Evolutionary conservation across 148 eudicot genomes (phyloP).

Genomic region (Spergularia marina): DNA sequence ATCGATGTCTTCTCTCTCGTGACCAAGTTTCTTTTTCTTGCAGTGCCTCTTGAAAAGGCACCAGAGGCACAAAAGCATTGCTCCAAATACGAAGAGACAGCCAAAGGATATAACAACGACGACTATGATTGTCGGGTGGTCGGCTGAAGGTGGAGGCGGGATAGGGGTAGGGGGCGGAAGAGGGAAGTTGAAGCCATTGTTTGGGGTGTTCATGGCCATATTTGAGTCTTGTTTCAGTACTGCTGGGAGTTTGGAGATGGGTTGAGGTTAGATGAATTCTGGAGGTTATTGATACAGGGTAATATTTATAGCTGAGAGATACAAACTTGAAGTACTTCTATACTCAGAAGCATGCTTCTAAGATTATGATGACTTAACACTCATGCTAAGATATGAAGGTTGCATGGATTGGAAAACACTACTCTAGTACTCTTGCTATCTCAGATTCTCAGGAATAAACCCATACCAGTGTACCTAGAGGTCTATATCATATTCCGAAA

Average conservation of each 20-base stretch:
- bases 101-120: slow-evolving; percentile 32
- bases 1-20: slow-evolving; percentile 29
- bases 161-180: slow-evolving; percentile 9
- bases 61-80: slow-evolving; percentile 25
- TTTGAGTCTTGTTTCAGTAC: background rate
- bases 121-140: slow-evolving; percentile 27
- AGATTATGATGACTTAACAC: slow-evolving; percentile 31
- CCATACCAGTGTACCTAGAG: background rate
- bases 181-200: background rate
- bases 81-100: slow-evolving; percentile 25
- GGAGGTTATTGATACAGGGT: background rate
- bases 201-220: slow-evolving; percentile 26
- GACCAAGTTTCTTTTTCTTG: slow-evolving; percentile 21
- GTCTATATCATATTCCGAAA: no score
- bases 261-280: background rate
- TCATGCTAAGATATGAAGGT: slow-evolving; percentile 31
- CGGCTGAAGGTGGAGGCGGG: slow-evolving; percentile 18
- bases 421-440: slow-evolving; percentile 16
- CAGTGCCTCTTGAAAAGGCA: slow-evolving; percentile 22
- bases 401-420: slow-evolving; percentile 39
- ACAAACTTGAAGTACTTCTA: slow-evolving; percentile 8
- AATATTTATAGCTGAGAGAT: slow-evolving; percentile 13
- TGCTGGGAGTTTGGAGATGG: background rate
- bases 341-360: slow-evolving; percentile 28
- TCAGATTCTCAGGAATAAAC: background rate